These are phyloP conservation scores for Penicillium daleae DNA, from an alignment of 495 filamentous ascomycete species.

Conservation along the genomic window DNA sequence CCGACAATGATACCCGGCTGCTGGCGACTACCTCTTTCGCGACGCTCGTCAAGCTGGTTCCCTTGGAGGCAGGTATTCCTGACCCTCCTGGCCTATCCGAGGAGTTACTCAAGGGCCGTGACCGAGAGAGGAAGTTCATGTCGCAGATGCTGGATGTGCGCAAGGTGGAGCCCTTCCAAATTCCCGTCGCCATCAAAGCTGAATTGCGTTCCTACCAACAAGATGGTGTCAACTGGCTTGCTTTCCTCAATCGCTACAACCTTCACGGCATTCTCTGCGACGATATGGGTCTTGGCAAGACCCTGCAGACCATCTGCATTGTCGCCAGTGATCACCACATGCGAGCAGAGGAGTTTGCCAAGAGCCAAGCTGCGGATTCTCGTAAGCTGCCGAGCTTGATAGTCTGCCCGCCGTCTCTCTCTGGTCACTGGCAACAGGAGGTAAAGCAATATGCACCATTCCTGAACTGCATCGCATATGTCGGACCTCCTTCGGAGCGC, in stretches of 20 bases:
- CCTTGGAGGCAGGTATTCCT: slow-evolving; percentile 96
- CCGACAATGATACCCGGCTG: slow-evolving; percentile 90
- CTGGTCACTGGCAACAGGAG: slow-evolving; percentile 98
- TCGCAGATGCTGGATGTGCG: slow-evolving; percentile 92
- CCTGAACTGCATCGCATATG: slow-evolving; percentile 83
- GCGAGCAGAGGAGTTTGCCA: slow-evolving; percentile 84
- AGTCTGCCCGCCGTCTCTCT: slow-evolving; percentile 94
- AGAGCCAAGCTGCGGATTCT: slow-evolving; percentile 73
- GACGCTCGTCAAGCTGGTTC: slow-evolving; percentile 96
- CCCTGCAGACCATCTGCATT: slow-evolving; percentile 94
- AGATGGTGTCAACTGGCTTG: slow-evolving; percentile 98
- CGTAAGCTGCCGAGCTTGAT: slow-evolving; percentile 88
- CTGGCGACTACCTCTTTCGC: slow-evolving; percentile 97
- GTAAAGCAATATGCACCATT: slow-evolving; percentile 94
- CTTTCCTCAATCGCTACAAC: slow-evolving; percentile 97
- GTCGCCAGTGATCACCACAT: slow-evolving; percentile 96
- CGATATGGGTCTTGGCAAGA: slow-evolving; percentile 99
- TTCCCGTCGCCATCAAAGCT: slow-evolving; percentile 96
- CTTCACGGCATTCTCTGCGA: slow-evolving; percentile 98
- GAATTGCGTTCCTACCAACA: slow-evolving; percentile 96
- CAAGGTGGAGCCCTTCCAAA: slow-evolving; percentile 90
- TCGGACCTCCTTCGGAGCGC: slow-evolving; percentile 83
- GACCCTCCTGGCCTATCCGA: slow-evolving; percentile 92
- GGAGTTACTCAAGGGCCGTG: slow-evolving; percentile 83
- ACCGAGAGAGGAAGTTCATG: slow-evolving; percentile 94